Evolutionary conservation across 495 filamentous ascomycete genomes (phyloP), one percentile per base, ranked within the genome.

Genomic region (Neurospora hispaniola): DNA sequence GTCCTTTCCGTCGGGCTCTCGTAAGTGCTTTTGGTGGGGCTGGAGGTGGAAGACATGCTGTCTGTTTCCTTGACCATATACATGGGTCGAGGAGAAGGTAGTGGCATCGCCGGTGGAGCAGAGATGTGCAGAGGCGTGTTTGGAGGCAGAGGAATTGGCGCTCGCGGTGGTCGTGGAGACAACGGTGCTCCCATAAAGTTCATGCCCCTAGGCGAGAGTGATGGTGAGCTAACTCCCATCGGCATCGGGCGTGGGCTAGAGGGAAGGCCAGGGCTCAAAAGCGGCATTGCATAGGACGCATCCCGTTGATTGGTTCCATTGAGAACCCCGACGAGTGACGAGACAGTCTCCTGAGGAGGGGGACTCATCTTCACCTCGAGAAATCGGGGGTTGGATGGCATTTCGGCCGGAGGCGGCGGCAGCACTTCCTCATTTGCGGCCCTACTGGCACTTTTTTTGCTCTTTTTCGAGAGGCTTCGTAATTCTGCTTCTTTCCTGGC

Each of bases 251-350:
- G 87, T 35, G 96, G 96, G 78, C 96, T 98, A 40, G 91, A 82
- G 1, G 96, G 96, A 69, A 99, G 83, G 35, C 96, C 96, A 27
- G 95, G 93, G 73, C 93, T 97, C 83, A 94, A 86, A 41, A 94
- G 84, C 43, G 89, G 84, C 39, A 89, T 82, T 38, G 84, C 79
- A 41, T 80, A 70, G 73, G 73, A 69, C 74, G 78, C 20, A 79
- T 78, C 71, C 42, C 73, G 72, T 14, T 66, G 54, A 66, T 35
- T 14, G 8, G 75, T 74, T 44, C 80, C 81, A 72, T 75, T 86
- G 48, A 88, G 72, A 71, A 88, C 77, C 16, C 85, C 85, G n/a
- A 82, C 86, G 31, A 89, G 81, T 16, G 87, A 88, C 5, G 78
- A 71, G 23, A 75, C 75, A 4, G 72, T 73, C 71, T 77, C 76